Evolutionary conservation across 2,329 filamentous ascomycete genomes (phyloP), one percentile per base, ranked within the genome.

Genomic region (Coccinonectria pachysandricola): DNA sequence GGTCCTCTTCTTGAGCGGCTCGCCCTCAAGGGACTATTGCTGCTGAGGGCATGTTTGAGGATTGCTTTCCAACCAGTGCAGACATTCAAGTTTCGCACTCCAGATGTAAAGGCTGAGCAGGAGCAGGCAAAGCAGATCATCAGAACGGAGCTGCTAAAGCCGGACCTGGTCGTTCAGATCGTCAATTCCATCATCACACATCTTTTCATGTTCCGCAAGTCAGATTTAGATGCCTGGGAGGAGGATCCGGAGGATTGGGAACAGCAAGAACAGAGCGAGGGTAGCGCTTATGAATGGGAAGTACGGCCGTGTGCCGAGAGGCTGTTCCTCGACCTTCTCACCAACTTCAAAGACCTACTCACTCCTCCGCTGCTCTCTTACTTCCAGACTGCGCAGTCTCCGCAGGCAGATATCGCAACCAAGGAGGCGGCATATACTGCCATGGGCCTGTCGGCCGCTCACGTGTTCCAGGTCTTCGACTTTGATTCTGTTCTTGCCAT

Each of bases 201-300:
- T 43, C 84, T 94, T 40, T 91, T 98, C 50, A 71, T 91, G 19
- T 91, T 96, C 52, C 75, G 85, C 17, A 72, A 80, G 32, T 75
- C 75, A 26, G 91, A 98, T 53, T 69, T 96, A 1, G 76, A 85
- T 35, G 80, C 85, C 31, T 98, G 91, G 91, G 80, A 92, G 49
- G 80, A 92, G 47, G 86, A 94, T 31, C 85, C 88, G 0, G 85
- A 98, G 52, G 86, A 92, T 28, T 98, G 91, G 87, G 88, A 95
- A 53, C 78, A 82, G 38, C 76, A 79, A 44, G 86, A 95, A 59
- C 85, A 92, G 45, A 81, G 79, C 34, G 74, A 83, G 32, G 77
- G 81, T 18, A 82, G 85, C 41, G 83, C 81, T 2, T 96, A 82
- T 69, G 86, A 96, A 46, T 95, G 87, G 61, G 83, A 88, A 32